These are phyloP conservation scores for Boletus rubescentipes DNA, from an alignment of 768 basidiomycete species.

Conservation along the genomic window DNA sequence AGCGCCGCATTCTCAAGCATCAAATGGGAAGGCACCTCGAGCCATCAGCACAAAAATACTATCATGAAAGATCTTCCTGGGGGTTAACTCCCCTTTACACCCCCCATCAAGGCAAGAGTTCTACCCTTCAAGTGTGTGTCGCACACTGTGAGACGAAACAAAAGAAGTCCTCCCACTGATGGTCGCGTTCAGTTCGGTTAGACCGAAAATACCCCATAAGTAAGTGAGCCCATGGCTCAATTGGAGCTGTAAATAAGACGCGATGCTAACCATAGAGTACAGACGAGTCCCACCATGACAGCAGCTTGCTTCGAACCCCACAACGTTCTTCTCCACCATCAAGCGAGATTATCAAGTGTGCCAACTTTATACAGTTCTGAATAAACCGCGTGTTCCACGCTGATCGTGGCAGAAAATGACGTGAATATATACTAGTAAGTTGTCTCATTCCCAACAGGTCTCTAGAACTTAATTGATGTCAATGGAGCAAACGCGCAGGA, in stretches of 20 bases:
- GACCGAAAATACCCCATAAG: neutral
- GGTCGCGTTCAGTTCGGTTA: neutral
- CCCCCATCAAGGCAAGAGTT: constrained; percentile 9
- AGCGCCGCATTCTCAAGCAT: constrained; percentile 6
- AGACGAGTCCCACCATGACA: constrained; percentile 17
- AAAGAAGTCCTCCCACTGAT: constrained; percentile 1
- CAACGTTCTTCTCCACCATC: constrained; percentile 23
- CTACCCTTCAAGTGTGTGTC: neutral
- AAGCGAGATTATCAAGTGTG: constrained; percentile 18
- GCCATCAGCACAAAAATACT: constrained; percentile 7
- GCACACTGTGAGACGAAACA: neutral
- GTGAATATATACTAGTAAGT: neutral
- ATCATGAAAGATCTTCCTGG: constrained; percentile 3
- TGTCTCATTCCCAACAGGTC: neutral
- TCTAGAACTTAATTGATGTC: neutral
- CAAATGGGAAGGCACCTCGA: neutral
- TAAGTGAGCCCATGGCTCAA: neutral
- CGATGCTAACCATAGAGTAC: neutral
- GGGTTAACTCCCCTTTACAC: neutral
- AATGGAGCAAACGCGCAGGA: neutral
- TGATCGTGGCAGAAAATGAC: constrained; percentile 7
- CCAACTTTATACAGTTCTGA: constrained; percentile 1
- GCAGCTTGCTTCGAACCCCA: constrained; percentile 21
- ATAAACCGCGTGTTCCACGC: constrained; percentile 5
- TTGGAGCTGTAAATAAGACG: constrained; percentile 4